Conservation (phyloP, 352 stramenopile species). For the Phytophthora aleatoria region DNA sequence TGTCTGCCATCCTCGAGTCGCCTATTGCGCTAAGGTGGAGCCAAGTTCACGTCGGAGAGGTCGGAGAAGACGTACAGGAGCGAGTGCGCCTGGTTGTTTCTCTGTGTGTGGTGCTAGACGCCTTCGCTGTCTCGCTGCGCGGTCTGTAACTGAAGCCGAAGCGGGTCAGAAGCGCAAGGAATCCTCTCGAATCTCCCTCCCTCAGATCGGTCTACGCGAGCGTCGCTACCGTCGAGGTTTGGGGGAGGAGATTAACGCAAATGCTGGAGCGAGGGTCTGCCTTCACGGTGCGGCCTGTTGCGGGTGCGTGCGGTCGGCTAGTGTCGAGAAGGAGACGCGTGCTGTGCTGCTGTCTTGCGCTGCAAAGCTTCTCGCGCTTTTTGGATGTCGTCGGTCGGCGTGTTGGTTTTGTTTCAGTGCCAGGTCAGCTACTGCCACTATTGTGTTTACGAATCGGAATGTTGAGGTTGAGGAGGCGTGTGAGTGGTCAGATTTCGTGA, state of each 20-base stretch:
- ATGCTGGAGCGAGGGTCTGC: constrained; percentile 1
- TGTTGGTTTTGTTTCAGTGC: constrained; percentile 40
- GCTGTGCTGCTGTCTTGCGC: constrained; percentile 19
- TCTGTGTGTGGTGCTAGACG: constrained; percentile 4
- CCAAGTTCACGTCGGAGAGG: constrained; percentile 14
- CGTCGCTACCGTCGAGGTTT: no score
- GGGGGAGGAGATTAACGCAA: neutral
- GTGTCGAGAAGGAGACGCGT: constrained; percentile 27
- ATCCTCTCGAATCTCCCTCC: constrained; percentile 23
- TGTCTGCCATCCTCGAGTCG: constrained; percentile 47
- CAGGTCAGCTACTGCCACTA: constrained; percentile 14
- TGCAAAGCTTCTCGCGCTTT: constrained; percentile 38
- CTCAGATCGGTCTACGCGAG: neutral
- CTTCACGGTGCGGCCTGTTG: constrained; percentile 9
- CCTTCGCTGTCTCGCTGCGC: constrained; percentile 2
- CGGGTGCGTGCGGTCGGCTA: constrained; percentile 13
- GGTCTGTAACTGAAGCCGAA: constrained; percentile 7
- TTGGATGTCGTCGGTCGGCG: constrained; percentile 45
- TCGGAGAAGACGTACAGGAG: constrained; percentile 1
- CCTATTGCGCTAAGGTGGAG: constrained; percentile 33
- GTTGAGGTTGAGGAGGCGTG: neutral
- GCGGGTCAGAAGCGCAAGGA: constrained; percentile 23
- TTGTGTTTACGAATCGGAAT: constrained; percentile 10
- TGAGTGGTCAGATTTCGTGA: constrained; percentile 11
- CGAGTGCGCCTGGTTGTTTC: neutral